phyloP scores from a whole-genome alignment of 192 early-diverging fungal species.

The Jimgerdemannia lactiflua region DNA sequence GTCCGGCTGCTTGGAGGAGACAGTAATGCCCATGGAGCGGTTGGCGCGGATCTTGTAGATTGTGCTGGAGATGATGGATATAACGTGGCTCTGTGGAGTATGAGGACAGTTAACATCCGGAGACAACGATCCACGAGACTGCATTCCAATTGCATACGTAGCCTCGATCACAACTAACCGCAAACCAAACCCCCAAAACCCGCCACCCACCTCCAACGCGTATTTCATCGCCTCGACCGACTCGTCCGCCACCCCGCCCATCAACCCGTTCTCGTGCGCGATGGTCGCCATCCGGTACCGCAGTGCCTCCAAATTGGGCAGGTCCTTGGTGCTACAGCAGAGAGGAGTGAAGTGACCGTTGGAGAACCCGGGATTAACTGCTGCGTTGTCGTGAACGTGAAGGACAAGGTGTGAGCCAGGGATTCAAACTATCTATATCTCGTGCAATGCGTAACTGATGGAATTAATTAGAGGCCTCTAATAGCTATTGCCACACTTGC shows the following conservation, averaged over 20 bases:
- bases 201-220: constrained; percentile 43
- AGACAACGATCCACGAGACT: too few relatives aligned
- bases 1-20: constrained; percentile 9
- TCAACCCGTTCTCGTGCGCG: constrained; percentile 62
- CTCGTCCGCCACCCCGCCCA: constrained; percentile 60
- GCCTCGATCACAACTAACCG: too few relatives aligned
- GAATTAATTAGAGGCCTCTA: background rate
- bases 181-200: too few relatives aligned
- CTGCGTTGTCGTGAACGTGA: too few relatives aligned
- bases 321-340: constrained; percentile 61
- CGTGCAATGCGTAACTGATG: constrained; percentile 9
- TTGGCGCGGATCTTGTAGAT: constrained; percentile 65
- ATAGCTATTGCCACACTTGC: too few relatives aligned
- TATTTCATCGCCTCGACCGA: constrained; percentile 62
- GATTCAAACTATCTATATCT: background rate
- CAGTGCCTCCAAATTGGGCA: constrained; percentile 64
- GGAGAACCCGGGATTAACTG: constrained; percentile 48
- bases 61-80: constrained; percentile 62
- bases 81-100: constrained; percentile 52
- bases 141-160: too few relatives aligned
- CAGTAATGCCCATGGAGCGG: constrained; percentile 44
- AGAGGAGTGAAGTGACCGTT: constrained; percentile 65
- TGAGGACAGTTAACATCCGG: too few relatives aligned
- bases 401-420: too few relatives aligned
- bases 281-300: constrained; percentile 64